Base-by-base conservation (phyloP, 176 grass and related monocot genomes). In the Hordeum vulgare region DNA sequence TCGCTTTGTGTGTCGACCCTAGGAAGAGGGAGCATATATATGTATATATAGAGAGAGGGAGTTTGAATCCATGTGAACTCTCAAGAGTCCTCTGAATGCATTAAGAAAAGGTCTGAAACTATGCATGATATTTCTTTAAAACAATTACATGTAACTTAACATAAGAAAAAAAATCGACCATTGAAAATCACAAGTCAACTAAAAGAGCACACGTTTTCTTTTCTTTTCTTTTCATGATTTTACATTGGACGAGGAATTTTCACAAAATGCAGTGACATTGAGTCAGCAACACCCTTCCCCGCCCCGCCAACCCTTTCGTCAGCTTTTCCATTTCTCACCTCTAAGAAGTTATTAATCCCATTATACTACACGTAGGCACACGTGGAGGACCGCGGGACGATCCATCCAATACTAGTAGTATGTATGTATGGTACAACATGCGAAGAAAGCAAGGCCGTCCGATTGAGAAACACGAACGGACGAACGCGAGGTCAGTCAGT, bases 341-440 rank as follows among this genome's bases (percentile, higher is more conserved):
- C 80, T 83, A 90, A 60, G 13, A 86, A 75, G 80, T 90, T 90
- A 90, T 88, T 91, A 69, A 64, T 62, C 23, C 54, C 64, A 73
- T 80, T 87, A 85, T 78, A 60, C 44, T 86, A 90, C 59, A 67
- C 69, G 20, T 42, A 10, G 28, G 65, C 77, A 51, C 60, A 82
- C 42, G 53, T 21, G 27, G 26, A 36, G 20, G 28, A 13, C 29
- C 29, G 6, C 45, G 15, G 27, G 17, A 68, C 18, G 65, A 51
- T 51, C 15, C 47, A 51, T 51, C 47, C 47, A 51, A 51, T 51
- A 65, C 71, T 78, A 17, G 26, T n/a, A n/a, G n/a, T n/a, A n/a
- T n/a, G n/a, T 26, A 76, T 21, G 23, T 25, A 56, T 41, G n/a
- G 28, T 76, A 88, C 66, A 82, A 25, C 64, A 81, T 13, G 57